A percentile compares a stretch with the other conserved stretches of the same genome.
These are phyloP conservation scores for Citrus unshiu DNA, from an alignment of 345 rosid genomes.

Conservation along the genomic window DNA sequence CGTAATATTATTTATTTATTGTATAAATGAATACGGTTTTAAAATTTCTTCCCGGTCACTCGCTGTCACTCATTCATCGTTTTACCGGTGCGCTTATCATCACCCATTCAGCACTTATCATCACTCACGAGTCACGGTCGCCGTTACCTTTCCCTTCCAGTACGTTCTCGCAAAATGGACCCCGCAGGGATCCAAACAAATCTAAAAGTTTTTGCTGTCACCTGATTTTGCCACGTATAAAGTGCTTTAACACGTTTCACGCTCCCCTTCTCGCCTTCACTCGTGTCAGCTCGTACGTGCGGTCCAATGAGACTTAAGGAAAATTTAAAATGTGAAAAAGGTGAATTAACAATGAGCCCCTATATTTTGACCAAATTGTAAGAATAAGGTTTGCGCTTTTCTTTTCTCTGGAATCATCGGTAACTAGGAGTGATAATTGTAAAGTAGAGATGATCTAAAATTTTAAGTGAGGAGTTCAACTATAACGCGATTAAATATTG, in stretches of 20 bases:
- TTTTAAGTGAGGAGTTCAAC: too few species aligned
- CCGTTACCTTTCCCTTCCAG: not conserved
- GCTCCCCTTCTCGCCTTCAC: not conserved
- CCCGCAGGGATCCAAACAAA: not conserved
- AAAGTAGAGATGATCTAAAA: too few species aligned
- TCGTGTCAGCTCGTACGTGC: slow-evolving; percentile 8
- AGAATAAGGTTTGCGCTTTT: too few species aligned
- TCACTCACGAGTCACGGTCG: not conserved
- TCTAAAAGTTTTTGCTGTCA: not conserved
- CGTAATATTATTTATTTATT: too few species aligned
- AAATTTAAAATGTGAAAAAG: not conserved
- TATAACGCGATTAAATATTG: too few species aligned
- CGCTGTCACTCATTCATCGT: not conserved
- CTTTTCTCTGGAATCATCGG: too few species aligned
- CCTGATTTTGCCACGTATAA: slow-evolving; percentile 16
- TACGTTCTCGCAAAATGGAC: not conserved
- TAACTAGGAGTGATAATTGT: too few species aligned
- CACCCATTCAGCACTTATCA: not conserved
- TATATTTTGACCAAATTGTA: too few species aligned
- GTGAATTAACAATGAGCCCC: too few species aligned
- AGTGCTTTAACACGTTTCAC: not conserved
- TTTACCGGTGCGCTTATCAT: not conserved
- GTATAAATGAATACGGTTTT: too few species aligned
- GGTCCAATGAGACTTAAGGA: not conserved
- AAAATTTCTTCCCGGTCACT: not conserved